Evolutionary conservation across 106 monocot genomes (phyloP), one percentile per base, ranked within the genome.

Genomic region (Vanilla planifolia): DNA sequence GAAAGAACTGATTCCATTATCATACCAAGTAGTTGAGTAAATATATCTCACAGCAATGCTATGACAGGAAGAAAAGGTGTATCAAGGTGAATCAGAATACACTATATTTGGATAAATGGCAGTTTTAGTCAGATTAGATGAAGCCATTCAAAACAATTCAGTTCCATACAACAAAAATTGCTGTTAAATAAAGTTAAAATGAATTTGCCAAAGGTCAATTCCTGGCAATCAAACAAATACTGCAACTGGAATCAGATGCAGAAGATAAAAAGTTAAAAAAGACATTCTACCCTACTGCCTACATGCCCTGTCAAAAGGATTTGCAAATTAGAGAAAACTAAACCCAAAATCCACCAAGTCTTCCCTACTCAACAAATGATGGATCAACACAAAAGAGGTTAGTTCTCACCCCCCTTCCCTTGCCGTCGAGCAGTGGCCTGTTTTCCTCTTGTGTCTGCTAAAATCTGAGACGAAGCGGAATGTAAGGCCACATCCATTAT

Each of bases 381-480:
- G n/a, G n/a, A n/a, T n/a, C n/a, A 37, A 37, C 5, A 5, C 5
- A 6, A 37, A 37, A 37, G 37, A 5, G 10, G 37, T 37, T 37
- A 37, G 37, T 37, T 35, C 22, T 59, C 8, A 37, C 71, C 67
- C 75, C 39, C 77, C 30, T 21, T 61, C 28, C 10, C 44, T 63
- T 73, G 75, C 79, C 43, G 55, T 79, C 0, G 62, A 45, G 2
- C 70, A 71, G 66, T 95, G 95, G 11, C 90, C 95, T 0, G 95
- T 95, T 75, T 95, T 95, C 59, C 95, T 62, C 76, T 90, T 90
- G 71, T 95, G 95, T 1, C 95, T 68, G 64, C 95, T 95, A 67
- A 95, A 95, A 67, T 95, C 95, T 1, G 95, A 95, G 2, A 95
- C 95, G 45, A 95, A 95, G 21, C 95, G 62, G 61, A 95, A 95